Evolutionary conservation across 345 rosid species (phyloP), one percentile per base, ranked within the genome.

Genomic region (Boechera retrofracta): DNA sequence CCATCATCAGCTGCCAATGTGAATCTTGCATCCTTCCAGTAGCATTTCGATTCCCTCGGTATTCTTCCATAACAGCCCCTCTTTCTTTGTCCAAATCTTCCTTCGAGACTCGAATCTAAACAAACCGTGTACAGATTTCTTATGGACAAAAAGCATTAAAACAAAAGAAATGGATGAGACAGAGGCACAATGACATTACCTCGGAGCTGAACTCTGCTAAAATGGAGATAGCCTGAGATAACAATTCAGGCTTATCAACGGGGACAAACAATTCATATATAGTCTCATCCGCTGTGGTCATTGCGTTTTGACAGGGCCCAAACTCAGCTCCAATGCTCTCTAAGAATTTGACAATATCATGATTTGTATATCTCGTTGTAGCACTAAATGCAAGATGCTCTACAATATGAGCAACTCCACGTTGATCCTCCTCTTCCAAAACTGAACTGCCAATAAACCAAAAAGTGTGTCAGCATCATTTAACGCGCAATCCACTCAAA

Each of bases 371-470:
- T 41, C 80, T 91, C 35, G 82, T 80, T 2, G 98, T 94, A 29
- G 98, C 96, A 77, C 98, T 93, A 64, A 93, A 93, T 35, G 98
- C 97, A 62, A 93, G 97, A 84, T 93, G 98, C 85, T 93, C 97
- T 42, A 89, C 90, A 42, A 93, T 89, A 79, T 93, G 98, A 61
- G 98, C 98, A 75, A 93, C 98, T 45, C 97, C 97, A 67, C 91
- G 92, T 84, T 93, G 96, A 70, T 85, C 90, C 65, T 93, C 98
- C 86, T 93, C 97, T 85, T 93, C 98, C 88, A 93, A 82, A 81
- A 93, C 94, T 85, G 98, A 93, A 86, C 98, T 93, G 98, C 87
- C 97, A 77, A 73, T 69, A 77, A 84, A 71, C 56, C 69, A 73
- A 76, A 67, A 72, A 45, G 38, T 45, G 18, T 75, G 28, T 83